Evolutionary conservation across 225 moss, liverwort and hornwort species (phyloP).

Genomic region (Pleurozium schreberi): DNA sequence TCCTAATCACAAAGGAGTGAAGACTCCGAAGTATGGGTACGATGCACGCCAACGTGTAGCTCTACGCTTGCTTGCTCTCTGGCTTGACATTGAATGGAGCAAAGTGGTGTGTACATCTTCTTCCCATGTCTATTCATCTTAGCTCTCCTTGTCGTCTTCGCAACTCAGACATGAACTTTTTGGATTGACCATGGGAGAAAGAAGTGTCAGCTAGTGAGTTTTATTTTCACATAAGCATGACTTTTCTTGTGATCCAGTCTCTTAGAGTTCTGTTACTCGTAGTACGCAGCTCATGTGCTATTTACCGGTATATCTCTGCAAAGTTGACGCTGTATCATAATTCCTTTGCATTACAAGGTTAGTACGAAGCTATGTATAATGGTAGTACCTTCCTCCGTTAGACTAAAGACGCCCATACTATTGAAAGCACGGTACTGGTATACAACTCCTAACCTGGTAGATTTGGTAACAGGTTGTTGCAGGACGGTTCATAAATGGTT

Average conservation of each 20-base stretch:
- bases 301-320: neutral
- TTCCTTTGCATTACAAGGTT: neutral
- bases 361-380: neutral
- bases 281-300: neutral
- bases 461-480: slow-evolving; percentile 71
- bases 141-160: neutral
- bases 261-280: neutral
- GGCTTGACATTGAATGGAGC: slow-evolving; percentile 89
- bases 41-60: slow-evolving; percentile 96
- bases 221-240: neutral
- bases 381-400: neutral
- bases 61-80: slow-evolving; percentile 79
- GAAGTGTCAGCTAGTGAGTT: neutral
- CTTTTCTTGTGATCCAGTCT: neutral
- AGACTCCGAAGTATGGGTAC: slow-evolving; percentile 61
- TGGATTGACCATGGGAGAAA: neutral
- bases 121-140: neutral
- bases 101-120: slow-evolving; percentile 68
- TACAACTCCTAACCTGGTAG: neutral
- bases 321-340: neutral
- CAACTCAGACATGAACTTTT: neutral
- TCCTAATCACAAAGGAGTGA: slow-evolving; percentile 54
- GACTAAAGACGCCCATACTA: neutral
- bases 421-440: neutral
- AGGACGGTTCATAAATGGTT: slow-evolving; percentile 86